Percentiles rank a stretch among this genome's conserved stretches.
phyloP scores from a whole-genome alignment of 1,284 basidiomycete species.

The Melanopsichium pennsylvanicum region DNA sequence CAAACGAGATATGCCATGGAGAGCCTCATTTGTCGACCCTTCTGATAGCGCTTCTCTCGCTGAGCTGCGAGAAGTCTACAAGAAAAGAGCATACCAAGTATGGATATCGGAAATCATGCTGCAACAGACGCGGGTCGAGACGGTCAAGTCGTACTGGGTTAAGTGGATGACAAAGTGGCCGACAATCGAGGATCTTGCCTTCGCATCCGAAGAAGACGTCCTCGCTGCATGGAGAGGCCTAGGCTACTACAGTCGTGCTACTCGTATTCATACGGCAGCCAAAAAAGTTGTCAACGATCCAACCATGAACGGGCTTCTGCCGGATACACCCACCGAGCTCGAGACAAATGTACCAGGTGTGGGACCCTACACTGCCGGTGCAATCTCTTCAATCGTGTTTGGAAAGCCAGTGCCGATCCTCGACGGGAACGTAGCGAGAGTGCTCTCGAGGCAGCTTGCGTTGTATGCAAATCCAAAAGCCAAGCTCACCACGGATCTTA shows the following conservation, averaged over 20 bases:
- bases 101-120: constrained; percentile 96
- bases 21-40: constrained; percentile 71
- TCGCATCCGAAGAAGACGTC: constrained; percentile 68
- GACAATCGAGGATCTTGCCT: constrained; percentile 73
- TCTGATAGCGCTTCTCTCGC: constrained; percentile 65
- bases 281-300: constrained; percentile 51
- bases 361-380: constrained; percentile 80
- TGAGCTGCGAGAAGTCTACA: constrained; percentile 68
- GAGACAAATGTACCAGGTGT: constrained; percentile 87
- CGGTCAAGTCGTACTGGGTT: constrained; percentile 58
- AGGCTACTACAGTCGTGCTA: constrained; percentile 63
- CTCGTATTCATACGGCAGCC: constrained; percentile 59
- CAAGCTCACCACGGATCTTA: constrained; percentile 53
- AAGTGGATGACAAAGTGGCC: constrained; percentile 62
- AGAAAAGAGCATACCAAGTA: constrained; percentile 70
- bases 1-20: constrained; percentile 83
- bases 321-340: constrained; percentile 80
- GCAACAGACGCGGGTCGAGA: constrained; percentile 80
- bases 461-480: constrained; percentile 56
- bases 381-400: constrained; percentile 62
- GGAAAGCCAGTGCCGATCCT: constrained; percentile 58
- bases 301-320: constrained; percentile 75
- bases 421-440: constrained; percentile 61
- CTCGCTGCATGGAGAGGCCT: constrained; percentile 61
- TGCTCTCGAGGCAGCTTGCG: constrained; percentile 56